Base-by-base conservation (phyloP, 2,329 filamentous ascomycete species). In the Gyromitra esculenta region DNA sequence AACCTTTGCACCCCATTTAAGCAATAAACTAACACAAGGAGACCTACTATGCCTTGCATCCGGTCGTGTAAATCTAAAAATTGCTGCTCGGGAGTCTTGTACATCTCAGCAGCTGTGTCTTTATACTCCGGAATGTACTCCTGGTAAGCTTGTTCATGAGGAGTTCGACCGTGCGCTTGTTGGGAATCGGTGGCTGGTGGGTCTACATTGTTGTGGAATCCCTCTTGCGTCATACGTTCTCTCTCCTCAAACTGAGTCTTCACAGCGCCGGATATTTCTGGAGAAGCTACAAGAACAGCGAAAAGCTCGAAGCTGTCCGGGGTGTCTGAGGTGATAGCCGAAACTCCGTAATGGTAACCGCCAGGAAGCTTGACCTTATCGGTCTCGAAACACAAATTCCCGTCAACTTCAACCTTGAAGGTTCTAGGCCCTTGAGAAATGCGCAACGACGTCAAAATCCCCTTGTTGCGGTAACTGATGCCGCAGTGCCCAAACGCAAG, bases 271-370 rank as follows among this genome's bases (percentile, higher is more conserved):
- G 89, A 88, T 9, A 88, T 90, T 82, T 79, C 68, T 15, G 77
- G 56, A 37, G 76, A 71, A 66, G 90, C 89, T 66, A 96, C 89
- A 45, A 92, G 87, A 82, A 98, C 88, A 83, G 95, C 96, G 86
- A 94, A 96, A 79, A 97, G 84, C 84, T 99, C 96, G 81, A 97
- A 97, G 4, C 93, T 97, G 84, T 99, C 96, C 0, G 96, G 94
- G 81, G 90, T 94, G 80, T 98, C 95, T 39, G 93, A 92, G 1
- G 93, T 95, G 15, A 93, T 92, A 54, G 95, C 96, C 11, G 92
- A 93, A 80, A 99, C 85, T 81, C 96, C 96, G 80, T 97, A 92
- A 82, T 89, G 88, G 85, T 98, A 96, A 80, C 92, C 92, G 1
- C 87, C 81, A 1, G 95, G 96, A 31, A 99, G 87, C 77, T 86